A percentile compares a stretch with the other conserved stretches of the same genome.
These are phyloP conservation scores for Lanmaoa rubissima DNA, from an alignment of 768 basidiomycete species.

Conservation along the genomic window DNA sequence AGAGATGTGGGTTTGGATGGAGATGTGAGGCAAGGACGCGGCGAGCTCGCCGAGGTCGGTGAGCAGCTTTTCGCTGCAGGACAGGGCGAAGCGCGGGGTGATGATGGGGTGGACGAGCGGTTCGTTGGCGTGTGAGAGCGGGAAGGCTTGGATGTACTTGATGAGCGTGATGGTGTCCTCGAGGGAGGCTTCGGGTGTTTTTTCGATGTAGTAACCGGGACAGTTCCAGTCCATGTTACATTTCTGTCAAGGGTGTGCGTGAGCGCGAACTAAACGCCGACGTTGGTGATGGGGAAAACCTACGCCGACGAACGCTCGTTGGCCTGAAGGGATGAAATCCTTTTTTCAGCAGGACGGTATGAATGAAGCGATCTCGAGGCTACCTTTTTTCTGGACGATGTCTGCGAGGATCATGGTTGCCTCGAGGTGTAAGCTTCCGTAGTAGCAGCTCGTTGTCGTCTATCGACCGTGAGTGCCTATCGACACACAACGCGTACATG, in stretches of 20 bases:
- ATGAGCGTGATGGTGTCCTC: slow-evolving; percentile 62
- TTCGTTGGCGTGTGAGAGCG: slow-evolving; percentile 33
- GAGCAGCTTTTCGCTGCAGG: slow-evolving; percentile 71
- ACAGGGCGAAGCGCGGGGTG: slow-evolving; percentile 91
- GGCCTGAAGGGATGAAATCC: slow-evolving; percentile 44
- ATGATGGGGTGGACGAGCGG: slow-evolving; percentile 83
- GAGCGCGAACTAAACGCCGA: slow-evolving; percentile 4
- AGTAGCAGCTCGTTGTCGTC: slow-evolving; percentile 94
- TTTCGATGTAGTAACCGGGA: slow-evolving; percentile 63
- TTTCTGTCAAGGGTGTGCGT: slow-evolving; percentile 18
- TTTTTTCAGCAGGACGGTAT: neutral
- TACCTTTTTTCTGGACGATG: slow-evolving; percentile 57
- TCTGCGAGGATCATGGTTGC: slow-evolving; percentile 78
- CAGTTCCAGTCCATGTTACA: slow-evolving; percentile 54
- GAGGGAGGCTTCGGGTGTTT: slow-evolving; percentile 52
- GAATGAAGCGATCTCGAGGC: slow-evolving; percentile 4
- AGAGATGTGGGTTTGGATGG: slow-evolving; percentile 88
- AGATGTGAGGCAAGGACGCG: slow-evolving; percentile 50
- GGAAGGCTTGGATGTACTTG: slow-evolving; percentile 57
- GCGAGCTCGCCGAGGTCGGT: slow-evolving; percentile 56
- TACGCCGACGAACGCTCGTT: slow-evolving; percentile 83
- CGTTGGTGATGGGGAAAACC: slow-evolving; percentile 15
- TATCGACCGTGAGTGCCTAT: slow-evolving; percentile 6
- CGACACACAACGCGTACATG: neutral
- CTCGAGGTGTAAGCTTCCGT: slow-evolving; percentile 75